Base-by-base conservation (phyloP, 371 early-diverging fungal genomes). In the Actinomortierella wolfii region DNA sequence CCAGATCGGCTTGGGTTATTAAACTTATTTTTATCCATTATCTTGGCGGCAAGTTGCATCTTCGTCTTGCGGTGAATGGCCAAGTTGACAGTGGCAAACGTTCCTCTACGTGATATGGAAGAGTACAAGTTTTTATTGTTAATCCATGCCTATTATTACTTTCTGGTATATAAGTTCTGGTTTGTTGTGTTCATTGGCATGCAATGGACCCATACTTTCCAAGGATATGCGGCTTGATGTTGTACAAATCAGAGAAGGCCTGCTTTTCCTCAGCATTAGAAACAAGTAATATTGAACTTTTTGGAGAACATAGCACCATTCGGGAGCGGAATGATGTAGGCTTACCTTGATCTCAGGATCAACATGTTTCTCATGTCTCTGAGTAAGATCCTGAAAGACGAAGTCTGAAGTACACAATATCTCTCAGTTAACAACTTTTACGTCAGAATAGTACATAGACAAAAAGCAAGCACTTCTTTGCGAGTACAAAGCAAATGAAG, bases 51-150 rank as follows among this genome's bases (percentile, higher is more conserved):
- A 48, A 81, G 63, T 52, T 69, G 68, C 39, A 76, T 49, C 34
- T 82, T 79, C 8, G 89, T 81, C 41, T 78, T 71, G 48, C 82
- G 79, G 47, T 84, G 63, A 20, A 78, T 60, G 7, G 83, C 90
- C 28, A 82, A 66, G 13, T 78, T 57, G 39, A 91, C 90, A 34
- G 81, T 78, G 11, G 88, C 87, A 74, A 88, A 91, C 28, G 89
- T 78, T 24, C 85, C 85, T 17, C 66, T 71, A 61, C 34, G 11
- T 6, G 11, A 34, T 34, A 34, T n/a, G n/a, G n/a, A n/a, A n/a
- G n/a, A n/a, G n/a, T n/a, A 34, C 34, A 34, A 34, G 34, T 34
- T 34, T 34, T 34, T n/a, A n/a, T n/a, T n/a, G n/a, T n/a, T n/a
- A n/a, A n/a, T n/a, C n/a, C n/a, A n/a, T n/a, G n/a, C n/a, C n/a